Conservation (phyloP, 768 basidiomycete species). For the Fistulinella prunicolor region DNA sequence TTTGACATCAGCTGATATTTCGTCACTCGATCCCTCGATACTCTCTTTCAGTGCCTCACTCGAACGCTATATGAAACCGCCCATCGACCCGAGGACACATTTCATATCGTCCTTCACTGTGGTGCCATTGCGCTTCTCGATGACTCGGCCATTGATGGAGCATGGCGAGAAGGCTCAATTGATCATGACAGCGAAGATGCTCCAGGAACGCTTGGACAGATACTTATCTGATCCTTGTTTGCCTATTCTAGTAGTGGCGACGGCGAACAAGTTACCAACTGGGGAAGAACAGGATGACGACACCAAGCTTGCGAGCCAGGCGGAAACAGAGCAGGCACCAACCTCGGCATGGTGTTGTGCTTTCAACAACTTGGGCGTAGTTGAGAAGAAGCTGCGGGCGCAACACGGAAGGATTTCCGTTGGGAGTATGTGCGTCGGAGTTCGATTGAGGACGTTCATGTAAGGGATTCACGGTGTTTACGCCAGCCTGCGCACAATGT, state of each 20-base stretch:
- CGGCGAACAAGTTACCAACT: not conserved
- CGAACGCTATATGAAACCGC: slow-evolving; percentile 19
- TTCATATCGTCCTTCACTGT: slow-evolving; percentile 13
- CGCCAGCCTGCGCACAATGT: not conserved
- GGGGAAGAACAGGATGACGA: not conserved
- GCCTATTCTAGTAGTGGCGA: slow-evolving; percentile 7
- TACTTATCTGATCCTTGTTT: slow-evolving; percentile 16
- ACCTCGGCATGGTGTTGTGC: slow-evolving; percentile 4
- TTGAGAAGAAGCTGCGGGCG: slow-evolving; percentile 12
- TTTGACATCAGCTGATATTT: no score
- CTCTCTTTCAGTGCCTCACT: slow-evolving; percentile 8
- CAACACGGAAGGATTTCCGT: slow-evolving; percentile 5
- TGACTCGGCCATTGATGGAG: slow-evolving; percentile 9
- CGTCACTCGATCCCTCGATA: not conserved
- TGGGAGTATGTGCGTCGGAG: slow-evolving; percentile 5
- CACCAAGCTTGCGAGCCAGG: not conserved
- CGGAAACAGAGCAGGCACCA: not conserved
- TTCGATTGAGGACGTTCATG: slow-evolving; percentile 9
- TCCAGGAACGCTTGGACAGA: slow-evolving; percentile 13
- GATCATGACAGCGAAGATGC: slow-evolving; percentile 8
- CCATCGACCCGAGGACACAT: slow-evolving; percentile 17
- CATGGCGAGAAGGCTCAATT: slow-evolving; percentile 8
- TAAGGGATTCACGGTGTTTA: not conserved
- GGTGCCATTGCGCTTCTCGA: slow-evolving; percentile 18
- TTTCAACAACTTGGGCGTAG: slow-evolving; percentile 13